Conservation (phyloP, 164 flowering plant genomes). For the Aristolochia californica region DNA sequence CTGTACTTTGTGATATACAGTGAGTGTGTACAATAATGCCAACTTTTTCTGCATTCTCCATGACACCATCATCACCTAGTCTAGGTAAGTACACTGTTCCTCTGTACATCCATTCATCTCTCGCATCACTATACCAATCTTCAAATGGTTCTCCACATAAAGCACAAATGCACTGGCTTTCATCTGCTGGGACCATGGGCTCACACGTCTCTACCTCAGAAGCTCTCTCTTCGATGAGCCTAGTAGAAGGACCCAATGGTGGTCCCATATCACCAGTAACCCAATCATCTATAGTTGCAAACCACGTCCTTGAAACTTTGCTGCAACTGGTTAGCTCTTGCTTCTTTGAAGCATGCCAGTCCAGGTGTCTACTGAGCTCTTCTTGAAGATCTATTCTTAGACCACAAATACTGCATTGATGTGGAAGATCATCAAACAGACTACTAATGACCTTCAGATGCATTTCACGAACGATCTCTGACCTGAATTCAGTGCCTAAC, state of each 20-base stretch:
- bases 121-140: conserved; percentile 56
- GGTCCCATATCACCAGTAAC: conserved; percentile 24
- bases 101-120: conserved; percentile 75
- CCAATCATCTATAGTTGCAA: conserved; percentile 42
- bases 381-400: conserved; percentile 52
- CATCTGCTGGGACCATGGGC: conserved; percentile 78
- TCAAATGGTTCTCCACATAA: conserved; percentile 89
- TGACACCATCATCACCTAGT: conserved; percentile 11
- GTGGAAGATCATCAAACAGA: conserved; percentile 52
- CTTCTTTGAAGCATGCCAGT: conserved; percentile 55
- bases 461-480: conserved; percentile 51
- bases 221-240: conserved; percentile 10
- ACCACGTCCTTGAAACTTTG: conserved; percentile 56
- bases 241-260: conserved; percentile 7
- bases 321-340: conserved; percentile 12
- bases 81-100: conserved; percentile 49
- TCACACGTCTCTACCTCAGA: conserved; percentile 21
- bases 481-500: conserved; percentile 71
- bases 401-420: conserved; percentile 62
- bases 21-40: conserved; percentile 64
- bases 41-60: conserved; percentile 18
- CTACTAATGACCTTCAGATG: conserved; percentile 51
- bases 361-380: conserved; percentile 52
- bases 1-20: conserved; percentile 49
- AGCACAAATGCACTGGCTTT: conserved; percentile 62